Base-by-base conservation (phyloP, 2,329 filamentous ascomycete species). In the Grosmannia clavigera region DNA sequence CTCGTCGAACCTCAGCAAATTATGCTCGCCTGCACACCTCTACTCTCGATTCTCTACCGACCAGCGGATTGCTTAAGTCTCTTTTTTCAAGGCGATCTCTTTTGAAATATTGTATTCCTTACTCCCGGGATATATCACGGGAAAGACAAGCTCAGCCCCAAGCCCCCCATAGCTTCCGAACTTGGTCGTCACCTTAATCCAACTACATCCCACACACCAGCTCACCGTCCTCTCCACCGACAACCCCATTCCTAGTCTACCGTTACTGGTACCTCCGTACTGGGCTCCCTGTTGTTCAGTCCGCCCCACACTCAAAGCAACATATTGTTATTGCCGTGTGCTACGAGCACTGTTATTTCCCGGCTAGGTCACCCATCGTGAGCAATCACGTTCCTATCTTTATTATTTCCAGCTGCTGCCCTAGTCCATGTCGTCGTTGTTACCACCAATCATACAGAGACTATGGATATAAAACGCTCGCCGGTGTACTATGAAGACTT, bases 401-500 rank as follows among this genome's bases (percentile, higher is more conserved):
- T 22, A 22, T 55, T n/a, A 12, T 11, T 6, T 38, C 14, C 29
- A 11, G 11, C n/a, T 16, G 52, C 31, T 46, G 29, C 29, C 53
- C 56, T 52, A 29, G 38, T 51, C 58, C 58, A 63, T 63, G 61
- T 59, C 58, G 56, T 52, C 52, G 38, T 56, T 31, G 57, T 25
- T 40, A 51, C 53, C 43, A 31, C 27, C 50, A 29, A 29, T 43
- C n/a, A 57, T 25, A 55, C 14, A 46, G 58, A 61, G 48, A 57
- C 7, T 51, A 59, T 62, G 62, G 62, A 61, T 50, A 65, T 65
- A 61, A 61, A 65, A 27, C 60, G 61, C 11, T 43, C 61, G 29
- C 33, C 60, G 27, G 46, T 55, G 35, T 63, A 62, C 51, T 62
- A 57, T 29, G 61, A 59, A n/a, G 61, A 59, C 38, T 61, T 59